Base-by-base conservation (phyloP, 1,284 basidiomycete genomes). In the Ustilago esculenta region DNA sequence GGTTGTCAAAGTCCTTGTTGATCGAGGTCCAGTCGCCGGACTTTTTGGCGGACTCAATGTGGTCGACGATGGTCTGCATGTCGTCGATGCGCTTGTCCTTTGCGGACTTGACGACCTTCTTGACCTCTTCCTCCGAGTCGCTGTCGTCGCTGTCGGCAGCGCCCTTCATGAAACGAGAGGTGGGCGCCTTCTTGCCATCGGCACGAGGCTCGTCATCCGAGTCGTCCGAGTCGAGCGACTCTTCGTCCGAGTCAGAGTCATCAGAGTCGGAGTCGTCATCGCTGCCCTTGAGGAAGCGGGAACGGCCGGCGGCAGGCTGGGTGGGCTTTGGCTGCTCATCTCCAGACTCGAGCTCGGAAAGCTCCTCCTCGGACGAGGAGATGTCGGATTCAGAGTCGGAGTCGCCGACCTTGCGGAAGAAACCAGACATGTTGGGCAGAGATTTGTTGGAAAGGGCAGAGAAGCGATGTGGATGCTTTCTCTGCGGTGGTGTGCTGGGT, bases 11-110 rank as follows among this genome's bases (percentile, higher is more conserved):
- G 84, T 98, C 96, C 95, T 83, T 43, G 37, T 41, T 46, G 76
- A 94, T 96, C 30, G 89, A 89, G 20, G 90, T 90, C 96, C 96
- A 99, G 84, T 99, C 94, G 45, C 84, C 82, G 77, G 94, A 95
- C 85, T 94, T 95, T 74, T 93, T 86, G 23, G 90, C 94, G 82
- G 98, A 98, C 55, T 96, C 92, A 84, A 98, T 95, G 45, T 86
- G 86, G 84, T 91, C 92, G 49, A 92, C 91, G 11, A 90, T 90
- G 71, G 76, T 88, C 83, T 92, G 91, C 87, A 95, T 92, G 85
- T 94, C 91, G 60, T 90, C 92, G 73, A 91, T 82, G 44, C 92
- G 86, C 83, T 92, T 93, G 82, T 92, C 91, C 77, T 89, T 89
- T 36, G 92, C 93, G 77, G 90, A 92, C 82, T 92, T 91, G 50